phyloP scores from a whole-genome alignment of 202 grass and related monocot genomes.

The Hordeum pubiflorum region DNA sequence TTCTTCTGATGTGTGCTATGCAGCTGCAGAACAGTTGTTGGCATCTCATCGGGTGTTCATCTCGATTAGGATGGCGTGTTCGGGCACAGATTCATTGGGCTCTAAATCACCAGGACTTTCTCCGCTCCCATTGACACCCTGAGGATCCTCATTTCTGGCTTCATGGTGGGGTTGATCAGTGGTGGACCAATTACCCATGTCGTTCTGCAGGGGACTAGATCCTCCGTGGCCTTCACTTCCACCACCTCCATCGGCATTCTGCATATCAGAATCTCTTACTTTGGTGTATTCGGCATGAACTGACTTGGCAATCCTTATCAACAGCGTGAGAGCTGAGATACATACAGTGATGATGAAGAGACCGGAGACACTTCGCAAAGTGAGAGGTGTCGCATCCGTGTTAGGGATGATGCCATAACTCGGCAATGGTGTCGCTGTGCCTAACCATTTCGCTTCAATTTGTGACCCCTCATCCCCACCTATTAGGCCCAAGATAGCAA shows the following conservation, averaged over 20 bases:
- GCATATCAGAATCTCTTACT: not conserved
- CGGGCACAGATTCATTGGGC: not conserved
- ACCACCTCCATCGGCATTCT: not conserved
- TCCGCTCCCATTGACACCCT: not conserved
- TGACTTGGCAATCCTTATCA: conserved; percentile 31
- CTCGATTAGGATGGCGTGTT: not conserved
- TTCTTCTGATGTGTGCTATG: not conserved
- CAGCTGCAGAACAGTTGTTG: not conserved
- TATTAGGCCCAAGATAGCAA: conserved; percentile 51
- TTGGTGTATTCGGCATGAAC: conserved; percentile 16
- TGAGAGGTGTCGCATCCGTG: conserved; percentile 23
- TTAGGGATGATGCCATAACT: not conserved
- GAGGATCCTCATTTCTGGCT: not conserved
- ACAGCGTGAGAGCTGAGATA: conserved; percentile 38
- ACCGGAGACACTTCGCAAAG: conserved; percentile 41
- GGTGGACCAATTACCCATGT: not conserved
- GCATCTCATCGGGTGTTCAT: not conserved
- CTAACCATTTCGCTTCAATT: conserved; percentile 42
- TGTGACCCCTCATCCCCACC: conserved; percentile 21
- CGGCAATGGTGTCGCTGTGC: not conserved
- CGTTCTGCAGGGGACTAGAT: not conserved
- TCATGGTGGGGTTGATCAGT: not conserved
- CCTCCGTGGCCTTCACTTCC: not conserved
- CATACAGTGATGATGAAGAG: conserved; percentile 51
- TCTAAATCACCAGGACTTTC: not conserved